A percentile compares a stretch with the other conserved stretches of the same genome.
phyloP scores from a whole-genome alignment of 257 asterid species.

The Oldenlandia corymbosa region DNA sequence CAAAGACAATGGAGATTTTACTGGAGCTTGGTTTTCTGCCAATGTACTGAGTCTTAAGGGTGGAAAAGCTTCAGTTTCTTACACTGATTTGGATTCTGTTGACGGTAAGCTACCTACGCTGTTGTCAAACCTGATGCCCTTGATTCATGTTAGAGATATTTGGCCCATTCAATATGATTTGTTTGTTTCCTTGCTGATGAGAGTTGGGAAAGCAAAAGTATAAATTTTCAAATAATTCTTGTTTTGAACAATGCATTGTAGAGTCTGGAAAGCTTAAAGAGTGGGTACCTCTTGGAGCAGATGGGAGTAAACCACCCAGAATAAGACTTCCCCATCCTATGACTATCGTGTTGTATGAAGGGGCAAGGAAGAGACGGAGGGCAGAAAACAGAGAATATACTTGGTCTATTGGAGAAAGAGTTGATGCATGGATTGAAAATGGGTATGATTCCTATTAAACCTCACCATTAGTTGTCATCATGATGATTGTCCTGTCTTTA shows the following conservation, averaged over 20 bases:
- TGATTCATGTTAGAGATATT: no score
- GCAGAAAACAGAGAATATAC: slow-evolving; percentile 56
- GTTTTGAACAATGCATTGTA: slow-evolving; percentile 20
- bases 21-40: slow-evolving; percentile 79
- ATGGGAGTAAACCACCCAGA: slow-evolving; percentile 48
- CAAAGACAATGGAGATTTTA: slow-evolving; percentile 55
- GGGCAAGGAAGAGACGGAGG: slow-evolving; percentile 81
- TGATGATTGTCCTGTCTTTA: background rate
- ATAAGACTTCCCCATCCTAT: slow-evolving; percentile 65
- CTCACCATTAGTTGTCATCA: background rate
- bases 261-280: slow-evolving; percentile 59
- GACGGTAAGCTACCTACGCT: slow-evolving; percentile 49
- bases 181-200: background rate
- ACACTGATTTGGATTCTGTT: slow-evolving; percentile 47
- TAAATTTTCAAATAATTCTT: background rate
- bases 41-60: slow-evolving; percentile 58
- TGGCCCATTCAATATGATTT: no score
- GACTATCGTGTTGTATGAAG: slow-evolving; percentile 46
- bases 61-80: slow-evolving; percentile 67
- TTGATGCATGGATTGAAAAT: slow-evolving; percentile 70
- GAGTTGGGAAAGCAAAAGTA: background rate
- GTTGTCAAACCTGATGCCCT: no score
- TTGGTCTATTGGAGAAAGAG: slow-evolving; percentile 91
- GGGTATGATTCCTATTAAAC: slow-evolving; percentile 43
- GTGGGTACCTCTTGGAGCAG: slow-evolving; percentile 73